Evolutionary conservation across 176 grass and related monocot genomes (phyloP).

Genomic region (Raddia guianensis): DNA sequence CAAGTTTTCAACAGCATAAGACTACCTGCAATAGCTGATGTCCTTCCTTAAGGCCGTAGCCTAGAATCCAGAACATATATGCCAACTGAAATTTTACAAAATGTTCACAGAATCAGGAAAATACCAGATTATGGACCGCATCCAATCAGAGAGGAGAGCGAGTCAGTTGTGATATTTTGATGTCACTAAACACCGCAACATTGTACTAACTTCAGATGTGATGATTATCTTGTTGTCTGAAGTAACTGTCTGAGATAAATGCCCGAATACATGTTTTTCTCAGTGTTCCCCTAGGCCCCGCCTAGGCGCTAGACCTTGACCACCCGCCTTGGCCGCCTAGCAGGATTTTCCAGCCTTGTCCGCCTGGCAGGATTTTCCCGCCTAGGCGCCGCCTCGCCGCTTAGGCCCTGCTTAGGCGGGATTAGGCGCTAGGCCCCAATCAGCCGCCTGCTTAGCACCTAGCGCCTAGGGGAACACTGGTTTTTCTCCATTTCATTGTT

Average conservation of each 20-base stretch:
- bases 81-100: constrained; percentile 53
- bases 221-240: neutral
- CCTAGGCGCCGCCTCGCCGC: no score
- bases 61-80: constrained; percentile 76
- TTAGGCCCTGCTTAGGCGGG: no score
- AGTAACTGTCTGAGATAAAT: neutral
- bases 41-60: constrained; percentile 61
- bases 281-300: no score
- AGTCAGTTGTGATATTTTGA: neutral
- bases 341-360: no score
- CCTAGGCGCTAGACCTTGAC: no score
- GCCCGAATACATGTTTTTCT: neutral
- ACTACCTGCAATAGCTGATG: constrained; percentile 73
- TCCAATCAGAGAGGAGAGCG: neutral
- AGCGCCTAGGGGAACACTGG: no score
- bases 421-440: no score
- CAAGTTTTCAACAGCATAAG: constrained; percentile 11
- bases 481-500: neutral
- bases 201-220: neutral
- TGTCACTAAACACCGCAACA: neutral
- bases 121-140: neutral
- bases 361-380: no score
- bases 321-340: no score
- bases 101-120: constrained; percentile 4
- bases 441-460: no score